phyloP scores from a whole-genome alignment of 2,329 filamentous ascomycete genomes.

The Aspergillus sp. region DNA sequence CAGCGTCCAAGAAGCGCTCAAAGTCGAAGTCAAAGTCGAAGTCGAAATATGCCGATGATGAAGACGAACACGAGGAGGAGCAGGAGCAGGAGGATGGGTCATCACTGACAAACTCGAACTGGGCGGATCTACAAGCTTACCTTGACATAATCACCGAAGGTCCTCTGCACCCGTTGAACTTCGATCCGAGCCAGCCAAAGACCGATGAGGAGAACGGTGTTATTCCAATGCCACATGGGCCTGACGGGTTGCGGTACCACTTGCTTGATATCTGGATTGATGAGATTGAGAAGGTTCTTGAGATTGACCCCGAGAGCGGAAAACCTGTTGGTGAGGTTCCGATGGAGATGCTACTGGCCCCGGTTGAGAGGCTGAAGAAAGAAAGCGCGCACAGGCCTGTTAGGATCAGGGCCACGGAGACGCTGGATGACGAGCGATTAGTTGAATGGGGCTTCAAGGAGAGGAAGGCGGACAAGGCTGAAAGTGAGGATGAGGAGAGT shows the following conservation, averaged over 20 bases:
- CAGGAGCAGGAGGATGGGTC: conserved; percentile 16
- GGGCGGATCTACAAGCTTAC: conserved; percentile 37
- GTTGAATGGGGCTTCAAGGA: conserved; percentile 56
- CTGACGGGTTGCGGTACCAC: conserved; percentile 83
- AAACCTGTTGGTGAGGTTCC: conserved; percentile 40
- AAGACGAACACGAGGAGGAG: conserved; percentile 18
- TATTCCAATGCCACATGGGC: conserved; percentile 57
- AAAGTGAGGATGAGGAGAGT: conserved; percentile 43
- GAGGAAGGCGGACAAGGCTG: conserved; percentile 32
- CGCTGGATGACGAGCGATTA: conserved; percentile 72
- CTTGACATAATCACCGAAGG: conserved; percentile 42
- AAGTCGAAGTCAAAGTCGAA: conserved; percentile 26
- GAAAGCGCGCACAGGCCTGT: conserved; percentile 69
- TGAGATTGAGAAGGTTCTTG: conserved; percentile 73
- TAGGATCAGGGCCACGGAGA: conserved; percentile 67
- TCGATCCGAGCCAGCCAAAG: conserved; percentile 32
- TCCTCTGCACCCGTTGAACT: conserved; percentile 41
- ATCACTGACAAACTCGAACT: conserved; percentile 15
- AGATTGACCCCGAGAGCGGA: conserved; percentile 41
- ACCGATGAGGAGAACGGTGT: conserved; percentile 28
- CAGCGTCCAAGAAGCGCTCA: conserved; percentile 21
- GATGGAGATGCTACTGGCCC: conserved; percentile 43
- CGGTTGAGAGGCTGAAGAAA: conserved; percentile 45
- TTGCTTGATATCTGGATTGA: conserved; percentile 89
- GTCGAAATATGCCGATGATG: conserved; percentile 24